Conservation (phyloP, 805 yeast genomes). For the Tetrapisispora taiwanensis region DNA sequence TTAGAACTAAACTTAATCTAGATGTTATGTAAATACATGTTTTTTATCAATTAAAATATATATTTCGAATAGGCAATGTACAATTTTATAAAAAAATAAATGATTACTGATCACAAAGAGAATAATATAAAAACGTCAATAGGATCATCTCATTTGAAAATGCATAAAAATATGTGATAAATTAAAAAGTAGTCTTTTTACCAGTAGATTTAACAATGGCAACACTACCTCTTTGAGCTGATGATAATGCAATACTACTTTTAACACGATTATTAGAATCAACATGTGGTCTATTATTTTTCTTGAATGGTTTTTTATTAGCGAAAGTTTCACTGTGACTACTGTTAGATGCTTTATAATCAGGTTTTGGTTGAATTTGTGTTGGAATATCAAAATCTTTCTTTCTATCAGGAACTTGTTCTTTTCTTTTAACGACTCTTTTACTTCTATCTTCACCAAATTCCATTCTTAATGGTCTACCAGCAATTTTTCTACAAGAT, state of each 20-base stretch:
- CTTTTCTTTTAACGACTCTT: slow-evolving; percentile 41
- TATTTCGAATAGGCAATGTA: not conserved
- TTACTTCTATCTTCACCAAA: slow-evolving; percentile 92
- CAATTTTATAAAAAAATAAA: not conserved
- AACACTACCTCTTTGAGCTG: slow-evolving; percentile 80
- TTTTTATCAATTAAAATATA: not conserved
- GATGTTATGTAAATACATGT: no score
- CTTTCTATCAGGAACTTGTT: slow-evolving; percentile 22
- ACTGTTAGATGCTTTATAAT: slow-evolving; percentile 1
- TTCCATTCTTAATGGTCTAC: slow-evolving; percentile 75
- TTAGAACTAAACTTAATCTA: no score
- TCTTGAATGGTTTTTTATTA: slow-evolving; percentile 23
- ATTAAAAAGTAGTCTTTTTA: slow-evolving; percentile 65
- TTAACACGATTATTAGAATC: slow-evolving; percentile 42
- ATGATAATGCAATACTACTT: slow-evolving; percentile 79
- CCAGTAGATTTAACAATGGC: slow-evolving; percentile 88
- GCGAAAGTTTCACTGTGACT: slow-evolving; percentile 11
- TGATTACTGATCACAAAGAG: not conserved
- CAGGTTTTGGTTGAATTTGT: slow-evolving; percentile 3
- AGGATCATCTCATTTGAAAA: not conserved
- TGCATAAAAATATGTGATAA: not conserved
- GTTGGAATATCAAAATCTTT: slow-evolving; percentile 17
- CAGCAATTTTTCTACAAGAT: slow-evolving; percentile 52
- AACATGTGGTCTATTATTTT: slow-evolving; percentile 12
- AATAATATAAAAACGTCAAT: not conserved